phyloP scores from a whole-genome alignment of 352 stramenopile genomes.

The Phytophthora kernoviae region DNA sequence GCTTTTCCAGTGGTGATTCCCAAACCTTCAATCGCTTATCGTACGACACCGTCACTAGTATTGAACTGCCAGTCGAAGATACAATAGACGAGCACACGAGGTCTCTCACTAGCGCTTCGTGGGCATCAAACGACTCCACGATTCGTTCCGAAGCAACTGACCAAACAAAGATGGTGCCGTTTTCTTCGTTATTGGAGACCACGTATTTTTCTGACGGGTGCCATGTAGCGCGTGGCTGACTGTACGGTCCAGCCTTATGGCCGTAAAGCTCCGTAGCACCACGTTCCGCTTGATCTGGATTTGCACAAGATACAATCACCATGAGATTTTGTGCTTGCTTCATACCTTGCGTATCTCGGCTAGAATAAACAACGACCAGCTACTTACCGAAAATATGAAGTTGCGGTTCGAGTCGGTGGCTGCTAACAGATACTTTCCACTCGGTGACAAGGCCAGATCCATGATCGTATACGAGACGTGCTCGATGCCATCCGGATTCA shows the following conservation, averaged over 20 bases:
- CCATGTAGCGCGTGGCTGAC: conserved; percentile 74
- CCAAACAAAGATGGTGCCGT: conserved; percentile 67
- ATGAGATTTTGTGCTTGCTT: not conserved
- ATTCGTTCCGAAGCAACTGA: conserved; percentile 79
- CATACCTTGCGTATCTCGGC: not conserved
- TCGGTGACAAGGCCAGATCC: conserved; percentile 75
- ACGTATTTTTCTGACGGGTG: conserved; percentile 86
- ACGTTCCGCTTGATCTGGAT: conserved; percentile 67
- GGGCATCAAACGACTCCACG: conserved; percentile 65
- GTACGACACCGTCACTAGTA: conserved; percentile 78
- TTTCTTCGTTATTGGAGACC: conserved; percentile 83
- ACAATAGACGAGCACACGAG: conserved; percentile 25
- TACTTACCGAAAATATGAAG: conserved; percentile 73
- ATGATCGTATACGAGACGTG: conserved; percentile 90
- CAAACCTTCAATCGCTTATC: conserved; percentile 82
- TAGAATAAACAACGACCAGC: not conserved
- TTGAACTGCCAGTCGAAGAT: conserved; percentile 17
- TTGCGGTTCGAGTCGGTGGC: conserved; percentile 84
- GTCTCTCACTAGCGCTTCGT: conserved; percentile 76
- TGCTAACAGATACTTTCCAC: conserved; percentile 77
- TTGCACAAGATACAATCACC: not conserved
- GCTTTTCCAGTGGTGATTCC: conserved; percentile 31
- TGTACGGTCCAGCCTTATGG: conserved; percentile 84
- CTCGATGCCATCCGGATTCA: conserved; percentile 87
- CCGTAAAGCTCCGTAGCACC: conserved; percentile 77